Base-by-base conservation (phyloP, 305 asterid genomes). In the Fraxinus ornus region DNA sequence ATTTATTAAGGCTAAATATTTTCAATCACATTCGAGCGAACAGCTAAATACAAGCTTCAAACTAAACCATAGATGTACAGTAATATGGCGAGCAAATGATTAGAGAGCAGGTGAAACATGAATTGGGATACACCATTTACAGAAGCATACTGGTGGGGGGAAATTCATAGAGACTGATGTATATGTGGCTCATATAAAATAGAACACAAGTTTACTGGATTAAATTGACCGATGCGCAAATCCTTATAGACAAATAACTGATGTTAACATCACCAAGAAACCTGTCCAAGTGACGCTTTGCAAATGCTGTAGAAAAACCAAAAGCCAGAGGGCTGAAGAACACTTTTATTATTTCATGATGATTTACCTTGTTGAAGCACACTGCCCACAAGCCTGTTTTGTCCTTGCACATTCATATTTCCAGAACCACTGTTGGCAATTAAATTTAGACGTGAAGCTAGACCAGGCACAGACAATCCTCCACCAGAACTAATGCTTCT, bases 401-500 rank as follows among this genome's bases (percentile, higher is more conserved):
- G 96, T 80, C 98, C 99, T 82, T 91, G 98, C 82, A 91, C 89
- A 87, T 91, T 93, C 81, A 93, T 72, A 88, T 90, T 95, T 85
- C 98, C 99, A 64, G 98, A 93, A 83, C 95, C 89, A 74, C 88
- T 86, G 83, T 89, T 96, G 83, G 86, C 88, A 86, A 90, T 80
- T 87, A 96, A 87, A 87, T 90, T 96, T 72, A 96, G 86, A 76
- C 98, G 97, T 74, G 99, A 92, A 80, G 91, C 84, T 75, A 96
- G 91, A 81, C 98, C 98, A 79, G 98, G 93, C 49, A 92, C 88
- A 74, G 99, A 91, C 85, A 93, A 85, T 88, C 97, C 97, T 86
- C 97, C 98, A 88, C 97, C 97, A 66, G 99, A 88, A 88, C 91
- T 89, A 87, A 96, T 91, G 88, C 86, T 96, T 83, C 99, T 89